Percentiles rank a stretch among this genome's conserved stretches.
These are phyloP conservation scores for Coniferiporia weirii DNA, from an alignment of 1,284 basidiomycete species.

Conservation along the genomic window DNA sequence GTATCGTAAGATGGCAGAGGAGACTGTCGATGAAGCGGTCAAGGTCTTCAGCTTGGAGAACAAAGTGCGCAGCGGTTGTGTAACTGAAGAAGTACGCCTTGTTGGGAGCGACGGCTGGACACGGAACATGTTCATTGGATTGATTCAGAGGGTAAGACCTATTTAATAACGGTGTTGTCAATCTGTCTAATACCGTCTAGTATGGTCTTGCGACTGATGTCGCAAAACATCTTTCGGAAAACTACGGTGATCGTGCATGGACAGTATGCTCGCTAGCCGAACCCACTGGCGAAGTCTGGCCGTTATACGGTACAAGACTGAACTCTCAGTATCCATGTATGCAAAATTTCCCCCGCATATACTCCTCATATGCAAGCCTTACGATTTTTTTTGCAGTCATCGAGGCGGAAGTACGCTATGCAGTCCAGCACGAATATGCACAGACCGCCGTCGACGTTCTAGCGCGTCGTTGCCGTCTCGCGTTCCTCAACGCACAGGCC, in stretches of 20 bases:
- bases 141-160: slow-evolving; percentile 76
- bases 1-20: slow-evolving; percentile 94
- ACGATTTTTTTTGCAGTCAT: slow-evolving; percentile 49
- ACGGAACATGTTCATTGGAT: slow-evolving; percentile 94
- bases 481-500: slow-evolving; percentile 90
- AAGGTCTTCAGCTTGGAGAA: slow-evolving; percentile 67
- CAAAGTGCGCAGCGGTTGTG: slow-evolving; percentile 58
- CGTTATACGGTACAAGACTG: slow-evolving; percentile 79
- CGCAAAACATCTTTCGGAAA: slow-evolving; percentile 88
- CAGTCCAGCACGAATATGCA: slow-evolving; percentile 87
- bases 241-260: slow-evolving; percentile 97
- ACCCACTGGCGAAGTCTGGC: slow-evolving; percentile 79
- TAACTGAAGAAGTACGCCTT: slow-evolving; percentile 79
- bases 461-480: slow-evolving; percentile 84
- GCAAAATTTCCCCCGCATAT: slow-evolving; percentile 21
- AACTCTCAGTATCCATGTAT: slow-evolving; percentile 74
- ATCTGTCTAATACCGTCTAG: slow-evolving; percentile 30
- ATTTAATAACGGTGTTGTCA: not conserved
- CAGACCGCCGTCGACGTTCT: slow-evolving; percentile 89
- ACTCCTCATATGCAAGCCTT: not conserved
- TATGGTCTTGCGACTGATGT: slow-evolving; percentile 91
- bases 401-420: slow-evolving; percentile 92
- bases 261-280: slow-evolving; percentile 81
- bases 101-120: slow-evolving; percentile 96
- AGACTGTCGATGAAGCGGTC: slow-evolving; percentile 89